phyloP scores from a whole-genome alignment of 139 green algal genomes.

The Chlamydomonas urium region DNA sequence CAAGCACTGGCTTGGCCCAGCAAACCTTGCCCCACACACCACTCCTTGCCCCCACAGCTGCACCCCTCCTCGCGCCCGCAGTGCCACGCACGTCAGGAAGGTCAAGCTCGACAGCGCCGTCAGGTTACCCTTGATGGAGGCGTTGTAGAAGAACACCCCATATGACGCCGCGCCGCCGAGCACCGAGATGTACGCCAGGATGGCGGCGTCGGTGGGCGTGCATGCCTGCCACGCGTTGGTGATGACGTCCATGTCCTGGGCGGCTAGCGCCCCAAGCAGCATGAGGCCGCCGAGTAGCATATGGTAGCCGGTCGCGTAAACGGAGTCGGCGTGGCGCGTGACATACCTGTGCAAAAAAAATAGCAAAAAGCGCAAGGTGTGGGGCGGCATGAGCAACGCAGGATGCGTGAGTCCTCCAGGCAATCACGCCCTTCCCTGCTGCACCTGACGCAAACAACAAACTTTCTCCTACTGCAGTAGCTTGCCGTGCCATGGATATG shows the following conservation, averaged over 20 bases:
- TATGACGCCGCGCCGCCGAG: conserved; percentile 87
- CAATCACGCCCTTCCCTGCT: no score
- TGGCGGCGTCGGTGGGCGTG: conserved; percentile 19
- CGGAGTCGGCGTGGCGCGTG: conserved; percentile 75
- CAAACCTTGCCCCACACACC: neutral
- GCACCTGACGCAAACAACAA: no score
- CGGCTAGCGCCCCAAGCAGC: conserved; percentile 43
- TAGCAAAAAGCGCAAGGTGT: no score
- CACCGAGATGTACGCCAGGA: conserved; percentile 77
- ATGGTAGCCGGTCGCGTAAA: conserved; percentile 96
- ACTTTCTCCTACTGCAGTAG: no score
- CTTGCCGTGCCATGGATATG: no score
- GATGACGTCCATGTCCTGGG: conserved; percentile 16
- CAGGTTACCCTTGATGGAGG: conserved; percentile 80
- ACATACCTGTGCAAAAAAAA: conserved; percentile 45
- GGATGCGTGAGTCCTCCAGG: no score
- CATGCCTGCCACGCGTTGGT: neutral
- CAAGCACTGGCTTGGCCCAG: no score
- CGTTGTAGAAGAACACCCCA: conserved; percentile 72
- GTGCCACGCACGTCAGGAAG: conserved; percentile 55
- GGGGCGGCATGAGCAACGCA: no score
- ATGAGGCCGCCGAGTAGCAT: conserved; percentile 91
- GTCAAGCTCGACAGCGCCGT: conserved; percentile 89
- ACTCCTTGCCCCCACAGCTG: neutral
- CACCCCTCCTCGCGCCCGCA: neutral